These are phyloP conservation scores for Raffaelea albimanens DNA, from an alignment of 2,329 filamentous ascomycete genomes.

Conservation along the genomic window DNA sequence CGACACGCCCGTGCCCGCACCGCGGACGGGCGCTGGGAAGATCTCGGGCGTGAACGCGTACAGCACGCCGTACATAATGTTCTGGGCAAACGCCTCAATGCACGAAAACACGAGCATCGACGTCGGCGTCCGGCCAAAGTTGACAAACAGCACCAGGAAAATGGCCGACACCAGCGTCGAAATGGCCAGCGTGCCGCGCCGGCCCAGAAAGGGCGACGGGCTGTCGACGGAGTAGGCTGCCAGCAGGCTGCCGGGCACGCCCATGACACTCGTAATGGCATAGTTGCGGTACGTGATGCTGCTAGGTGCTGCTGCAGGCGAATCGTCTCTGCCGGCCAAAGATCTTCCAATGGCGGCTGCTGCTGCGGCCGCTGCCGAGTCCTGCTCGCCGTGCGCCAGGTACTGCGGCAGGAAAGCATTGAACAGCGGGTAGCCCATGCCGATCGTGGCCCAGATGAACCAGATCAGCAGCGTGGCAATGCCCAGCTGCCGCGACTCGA, in stretches of 20 bases:
- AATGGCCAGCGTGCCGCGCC: constrained; percentile 60
- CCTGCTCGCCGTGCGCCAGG: constrained; percentile 46
- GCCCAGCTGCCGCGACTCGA: constrained; percentile 42
- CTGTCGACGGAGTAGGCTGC: constrained; percentile 64
- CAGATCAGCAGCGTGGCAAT: constrained; percentile 50
- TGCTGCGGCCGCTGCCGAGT: constrained; percentile 21
- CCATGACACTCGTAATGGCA: constrained; percentile 67
- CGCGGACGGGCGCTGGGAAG: constrained; percentile 62
- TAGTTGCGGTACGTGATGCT: constrained; percentile 66
- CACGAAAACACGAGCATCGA: constrained; percentile 58
- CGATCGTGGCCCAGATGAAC: constrained; percentile 76
- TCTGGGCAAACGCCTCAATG: constrained; percentile 62
- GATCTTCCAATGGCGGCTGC: constrained; percentile 15
- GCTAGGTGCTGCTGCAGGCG: constrained; percentile 17
- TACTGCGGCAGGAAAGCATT: constrained; percentile 88
- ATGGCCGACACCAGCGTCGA: constrained; percentile 58
- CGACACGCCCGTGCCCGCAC: constrained; percentile 62
- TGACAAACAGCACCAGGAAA: constrained; percentile 60
- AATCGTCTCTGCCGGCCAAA: too few species aligned
- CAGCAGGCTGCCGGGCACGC: constrained; percentile 67
- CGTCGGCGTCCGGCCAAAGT: constrained; percentile 43
- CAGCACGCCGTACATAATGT: constrained; percentile 68
- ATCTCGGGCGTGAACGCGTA: constrained; percentile 72
- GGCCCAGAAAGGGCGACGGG: constrained; percentile 52
- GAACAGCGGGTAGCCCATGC: constrained; percentile 81